phyloP scores from a whole-genome alignment of 768 basidiomycete genomes.

The Neoboletus magnificus region DNA sequence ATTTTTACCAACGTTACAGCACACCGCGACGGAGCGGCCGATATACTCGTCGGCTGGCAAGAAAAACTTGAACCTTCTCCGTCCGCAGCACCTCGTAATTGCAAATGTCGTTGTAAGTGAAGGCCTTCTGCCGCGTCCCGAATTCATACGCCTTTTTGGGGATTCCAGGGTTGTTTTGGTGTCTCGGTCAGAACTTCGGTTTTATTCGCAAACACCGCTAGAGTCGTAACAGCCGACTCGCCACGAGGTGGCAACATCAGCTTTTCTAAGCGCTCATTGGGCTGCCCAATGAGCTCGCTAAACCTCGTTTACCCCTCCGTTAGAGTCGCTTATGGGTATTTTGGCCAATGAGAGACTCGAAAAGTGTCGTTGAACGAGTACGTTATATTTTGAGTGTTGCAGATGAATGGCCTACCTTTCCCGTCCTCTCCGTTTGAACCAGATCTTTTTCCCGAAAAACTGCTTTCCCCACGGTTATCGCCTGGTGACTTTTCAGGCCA shows the following conservation, averaged over 20 bases:
- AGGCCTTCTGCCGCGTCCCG: background rate
- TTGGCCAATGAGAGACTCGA: no score
- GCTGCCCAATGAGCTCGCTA: no score
- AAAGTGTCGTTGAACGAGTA: no score
- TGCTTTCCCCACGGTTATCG: background rate
- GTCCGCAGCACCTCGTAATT: background rate
- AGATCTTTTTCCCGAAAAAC: background rate
- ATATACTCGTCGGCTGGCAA: background rate
- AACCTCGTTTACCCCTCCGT: no score
- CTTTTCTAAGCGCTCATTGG: no score
- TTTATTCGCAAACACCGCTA: background rate
- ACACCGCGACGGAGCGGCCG: background rate
- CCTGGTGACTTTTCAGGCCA: background rate
- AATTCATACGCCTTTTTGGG: background rate
- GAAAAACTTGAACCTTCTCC: background rate
- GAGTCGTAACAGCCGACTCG: background rate
- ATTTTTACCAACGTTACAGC: background rate
- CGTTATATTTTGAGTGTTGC: no score
- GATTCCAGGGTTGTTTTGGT: background rate
- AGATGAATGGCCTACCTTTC: no score
- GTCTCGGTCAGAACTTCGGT: background rate
- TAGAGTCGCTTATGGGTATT: no score
- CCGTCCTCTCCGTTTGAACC: background rate
- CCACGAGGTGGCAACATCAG: background rate
- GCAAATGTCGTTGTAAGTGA: background rate